phyloP scores from a whole-genome alignment of 768 basidiomycete species.

The Auricularia sp. region DNA sequence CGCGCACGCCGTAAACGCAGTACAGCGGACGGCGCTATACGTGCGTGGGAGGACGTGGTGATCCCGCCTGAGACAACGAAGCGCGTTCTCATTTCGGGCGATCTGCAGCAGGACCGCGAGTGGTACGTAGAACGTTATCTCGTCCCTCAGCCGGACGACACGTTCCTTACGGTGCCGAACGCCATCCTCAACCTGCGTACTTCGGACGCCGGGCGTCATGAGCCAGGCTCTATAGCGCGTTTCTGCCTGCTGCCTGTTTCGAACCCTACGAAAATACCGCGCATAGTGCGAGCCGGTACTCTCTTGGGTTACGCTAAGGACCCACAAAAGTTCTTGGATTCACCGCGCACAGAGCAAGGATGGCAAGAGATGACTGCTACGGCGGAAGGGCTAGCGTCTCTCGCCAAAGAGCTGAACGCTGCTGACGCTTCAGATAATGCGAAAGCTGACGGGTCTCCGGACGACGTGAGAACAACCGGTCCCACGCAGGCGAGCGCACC shows the following conservation, averaged over 20 bases:
- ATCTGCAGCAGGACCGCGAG: neutral
- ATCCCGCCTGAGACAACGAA: no score
- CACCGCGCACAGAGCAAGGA: neutral
- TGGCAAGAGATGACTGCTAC: neutral
- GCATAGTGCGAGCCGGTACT: conserved; percentile 2
- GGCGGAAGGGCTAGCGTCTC: neutral
- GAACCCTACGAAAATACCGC: conserved; percentile 6
- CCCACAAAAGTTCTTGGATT: conserved; percentile 7
- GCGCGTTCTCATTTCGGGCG: neutral
- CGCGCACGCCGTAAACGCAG: neutral
- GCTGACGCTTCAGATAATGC: no score
- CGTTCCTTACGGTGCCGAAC: neutral
- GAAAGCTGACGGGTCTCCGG: no score
- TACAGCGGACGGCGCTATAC: neutral
- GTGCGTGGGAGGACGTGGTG: neutral
- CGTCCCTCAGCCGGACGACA: neutral
- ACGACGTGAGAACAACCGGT: no score
- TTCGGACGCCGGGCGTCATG: conserved; percentile 1
- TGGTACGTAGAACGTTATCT: neutral
- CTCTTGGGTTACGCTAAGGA: conserved; percentile 3
- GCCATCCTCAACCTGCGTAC: neutral
- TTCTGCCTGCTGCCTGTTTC: conserved; percentile 4
- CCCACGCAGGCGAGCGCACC: neutral
- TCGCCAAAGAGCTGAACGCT: neutral
- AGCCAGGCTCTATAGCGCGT: conserved; percentile 3